Evolutionary conservation across 495 filamentous ascomycete species (phyloP), one percentile per base, ranked within the genome.

Genomic region (Penicillium waksmanii): DNA sequence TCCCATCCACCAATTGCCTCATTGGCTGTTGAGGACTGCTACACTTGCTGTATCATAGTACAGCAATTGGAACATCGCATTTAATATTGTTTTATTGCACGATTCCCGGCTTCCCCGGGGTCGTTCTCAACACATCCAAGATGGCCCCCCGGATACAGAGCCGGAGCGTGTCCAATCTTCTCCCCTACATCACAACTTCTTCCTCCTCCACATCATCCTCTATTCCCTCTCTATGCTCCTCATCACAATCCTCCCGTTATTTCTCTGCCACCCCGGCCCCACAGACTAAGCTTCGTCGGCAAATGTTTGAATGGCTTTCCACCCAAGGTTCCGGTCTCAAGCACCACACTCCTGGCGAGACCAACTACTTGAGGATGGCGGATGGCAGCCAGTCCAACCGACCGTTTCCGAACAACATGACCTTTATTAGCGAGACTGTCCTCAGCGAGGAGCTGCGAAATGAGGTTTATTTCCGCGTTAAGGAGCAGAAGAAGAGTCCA

Each of bases 321-420:
- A 81, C 77, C 9, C 77, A 81, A 13, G 90, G 90, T 25, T 65
- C 73, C 27, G 62, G 57, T 10, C 84, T 86, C 51, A 83, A 84
- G 51, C 68, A 83, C 19, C 86, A 87, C 43, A 68, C 77, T 4
- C 81, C 82, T 1, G 82, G 82, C 19, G 70, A 75, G n/a, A 86
- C 87, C 5, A 92, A 91, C 55, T 92, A 92, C 62, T 64, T 93
- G 46, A 72, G 63, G 54, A 54, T 65, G 43, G 75, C 44, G 4
- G 57, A 66, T 23, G 62, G 59, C 13, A 49, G 58, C 2, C 52
- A 61, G 5, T 52, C 63, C 17, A 55, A 56, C 5, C 66, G 66
- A 50, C 91, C 91, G 0, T 98, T 96, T 65, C 93, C 92, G 0
- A 62, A 84, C 40, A 98, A 98, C 70, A 65, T 57, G n/a, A 57